These are phyloP conservation scores for Candida odintsovae DNA, from an alignment of 805 yeast genomes.

Conservation along the genomic window DNA sequence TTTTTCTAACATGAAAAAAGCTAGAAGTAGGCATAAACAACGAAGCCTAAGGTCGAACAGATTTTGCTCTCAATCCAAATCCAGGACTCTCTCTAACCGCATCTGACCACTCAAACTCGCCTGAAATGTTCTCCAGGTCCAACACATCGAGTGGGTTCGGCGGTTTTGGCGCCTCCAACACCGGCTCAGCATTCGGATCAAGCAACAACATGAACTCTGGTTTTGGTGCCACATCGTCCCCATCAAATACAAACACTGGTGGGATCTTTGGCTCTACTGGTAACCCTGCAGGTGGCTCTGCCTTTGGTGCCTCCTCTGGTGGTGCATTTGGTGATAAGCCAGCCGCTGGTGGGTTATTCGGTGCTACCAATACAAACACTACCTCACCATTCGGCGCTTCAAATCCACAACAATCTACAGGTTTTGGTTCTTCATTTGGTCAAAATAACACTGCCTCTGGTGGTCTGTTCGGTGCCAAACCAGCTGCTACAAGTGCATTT, in stretches of 20 bases:
- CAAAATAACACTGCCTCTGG: conserved; percentile 5
- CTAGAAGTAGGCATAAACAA: background rate
- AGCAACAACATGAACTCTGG: conserved; percentile 15
- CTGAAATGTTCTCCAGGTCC: conserved; percentile 23
- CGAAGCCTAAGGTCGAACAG: background rate
- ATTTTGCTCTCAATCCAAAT: background rate
- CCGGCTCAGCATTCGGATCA: conserved; percentile 25
- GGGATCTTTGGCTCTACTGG: conserved; percentile 36
- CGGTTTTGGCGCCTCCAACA: conserved; percentile 25
- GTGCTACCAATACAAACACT: conserved; percentile 6
- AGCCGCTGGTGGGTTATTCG: conserved; percentile 11
- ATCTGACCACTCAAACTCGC: background rate
- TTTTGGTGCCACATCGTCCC: conserved; percentile 23
- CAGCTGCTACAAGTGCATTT: conserved; percentile 11
- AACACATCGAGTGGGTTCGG: conserved; percentile 26
- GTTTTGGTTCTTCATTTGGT: conserved; percentile 8
- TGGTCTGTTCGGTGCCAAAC: conserved; percentile 11
- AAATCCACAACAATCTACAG: background rate
- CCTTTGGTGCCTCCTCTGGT: conserved; percentile 21
- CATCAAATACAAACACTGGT: conserved; percentile 22
- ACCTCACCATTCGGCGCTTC: conserved; percentile 24
- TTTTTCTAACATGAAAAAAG: background rate
- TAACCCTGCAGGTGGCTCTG: conserved; percentile 12
- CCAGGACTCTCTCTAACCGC: background rate
- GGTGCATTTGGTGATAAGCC: conserved; percentile 37